phyloP scores from a whole-genome alignment of 306 rosid species.

The Fragaria ananassa region DNA sequence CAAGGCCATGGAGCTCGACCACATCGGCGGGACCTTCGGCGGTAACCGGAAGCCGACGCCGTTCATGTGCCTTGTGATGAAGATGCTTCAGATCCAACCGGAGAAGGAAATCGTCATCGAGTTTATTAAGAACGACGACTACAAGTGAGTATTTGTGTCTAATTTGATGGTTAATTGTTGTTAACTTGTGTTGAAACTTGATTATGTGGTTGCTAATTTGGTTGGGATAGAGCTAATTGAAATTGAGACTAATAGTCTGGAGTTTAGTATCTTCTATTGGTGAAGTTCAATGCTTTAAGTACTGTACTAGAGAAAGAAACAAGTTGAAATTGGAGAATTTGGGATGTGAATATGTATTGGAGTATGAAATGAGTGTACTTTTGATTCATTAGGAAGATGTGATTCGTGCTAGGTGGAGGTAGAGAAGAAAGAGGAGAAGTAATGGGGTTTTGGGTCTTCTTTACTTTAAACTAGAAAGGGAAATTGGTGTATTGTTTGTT shows the following conservation, averaged over 20 bases:
- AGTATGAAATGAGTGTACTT: not conserved
- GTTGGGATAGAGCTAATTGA: not conserved
- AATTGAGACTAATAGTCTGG: not conserved
- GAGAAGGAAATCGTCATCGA: slow-evolving; percentile 97
- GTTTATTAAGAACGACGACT: slow-evolving; percentile 89
- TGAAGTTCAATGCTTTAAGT: not conserved
- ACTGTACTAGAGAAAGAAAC: not conserved
- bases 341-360: not conserved
- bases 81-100: slow-evolving; percentile 99
- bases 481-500: not conserved
- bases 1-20: slow-evolving; percentile 98
- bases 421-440: not conserved
- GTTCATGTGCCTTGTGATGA: slow-evolving; percentile 91
- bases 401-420: not conserved
- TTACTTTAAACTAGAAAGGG: not conserved
- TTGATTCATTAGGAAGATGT: not conserved
- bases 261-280: too few relatives aligned
- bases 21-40: slow-evolving; percentile 87
- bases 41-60: slow-evolving; percentile 95
- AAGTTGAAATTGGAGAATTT: not conserved
- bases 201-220: not conserved
- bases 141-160: slow-evolving; percentile 44
- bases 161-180: not conserved
- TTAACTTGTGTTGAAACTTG: not conserved
- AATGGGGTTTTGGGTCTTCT: not conserved